Base-by-base conservation (phyloP, 257 asterid genomes). In the Nicotiana noctiflora region DNA sequence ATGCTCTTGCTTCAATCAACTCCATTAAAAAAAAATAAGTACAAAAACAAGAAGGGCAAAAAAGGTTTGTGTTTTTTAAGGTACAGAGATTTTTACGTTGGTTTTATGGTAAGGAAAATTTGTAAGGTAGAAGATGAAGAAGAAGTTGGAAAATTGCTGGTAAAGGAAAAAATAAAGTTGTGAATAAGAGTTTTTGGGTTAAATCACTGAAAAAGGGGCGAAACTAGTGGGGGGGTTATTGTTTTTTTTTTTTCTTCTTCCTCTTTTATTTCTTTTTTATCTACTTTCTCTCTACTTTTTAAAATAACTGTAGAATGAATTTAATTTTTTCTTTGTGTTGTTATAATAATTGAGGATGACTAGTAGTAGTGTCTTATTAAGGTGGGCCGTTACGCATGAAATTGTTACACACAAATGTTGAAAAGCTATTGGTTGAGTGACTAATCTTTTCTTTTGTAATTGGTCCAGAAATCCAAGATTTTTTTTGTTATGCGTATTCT, bases 1-100 rank as follows among this genome's bases (percentile, higher is more conserved):
- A 84, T 80, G 99, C 99, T 86, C 91, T 91, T 12, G 95, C 97
- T 82, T 90, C 98, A 83, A 90, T 89, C 86, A 94, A 90, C 85
- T 94, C 99, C 99, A 96, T 96, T 29, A 19, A 2, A 44, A 8
- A 44, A 8, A 21, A n/a, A 19, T 12, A 29, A 55, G 2, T 2
- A 61, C 14, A 8, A 60, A 53, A 13, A 0, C 15, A 13, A 23
- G 65, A 25, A n/a, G 6, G 40, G 46, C 78, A 31, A 72, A 72
- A 74, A 49, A 46, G 9, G 1, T 46, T 21, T 13, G 23, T 13
- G 14, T 23, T 7, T 72, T 9, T 10, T 11, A 74, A 23, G 78
- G 78, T 14, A 49, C 40, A 74, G 61, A 49, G 78, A 49, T 49
- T 60, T 46, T 49, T 74, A 46, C 78, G 63, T 79, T 19, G 61